Evolutionary conservation across 2,329 filamentous ascomycete genomes (phyloP).

Genomic region (Escovopsis sp.): DNA sequence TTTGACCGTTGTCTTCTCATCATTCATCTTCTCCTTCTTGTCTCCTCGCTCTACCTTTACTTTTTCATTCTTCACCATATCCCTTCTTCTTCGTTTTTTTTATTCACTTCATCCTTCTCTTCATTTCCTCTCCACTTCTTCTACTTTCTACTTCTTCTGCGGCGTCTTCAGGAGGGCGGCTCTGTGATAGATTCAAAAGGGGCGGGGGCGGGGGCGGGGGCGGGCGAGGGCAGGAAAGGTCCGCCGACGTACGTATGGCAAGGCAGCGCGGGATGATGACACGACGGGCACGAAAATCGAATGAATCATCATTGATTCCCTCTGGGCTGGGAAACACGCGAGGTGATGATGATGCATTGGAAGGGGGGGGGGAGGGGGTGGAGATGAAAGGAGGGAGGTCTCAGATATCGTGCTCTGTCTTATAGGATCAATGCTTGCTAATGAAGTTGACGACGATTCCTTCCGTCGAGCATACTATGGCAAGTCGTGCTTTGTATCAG

Average conservation of each 20-base stretch:
- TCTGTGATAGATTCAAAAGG: constrained; percentile 3
- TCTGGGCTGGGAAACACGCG: too few relatives aligned
- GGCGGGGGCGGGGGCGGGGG: neutral
- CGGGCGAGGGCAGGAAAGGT: neutral
- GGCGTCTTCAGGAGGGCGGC: constrained; percentile 3
- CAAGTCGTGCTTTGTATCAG: too few relatives aligned
- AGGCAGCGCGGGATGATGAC: constrained; percentile 4
- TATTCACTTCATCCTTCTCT: neutral
- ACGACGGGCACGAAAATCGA: constrained; percentile 3
- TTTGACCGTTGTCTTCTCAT: neutral
- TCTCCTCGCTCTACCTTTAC: too few relatives aligned
- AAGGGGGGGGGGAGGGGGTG: too few relatives aligned
- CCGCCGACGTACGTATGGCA: neutral
- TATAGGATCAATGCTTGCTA: too few relatives aligned
- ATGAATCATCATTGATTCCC: too few relatives aligned
- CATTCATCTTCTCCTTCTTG: neutral
- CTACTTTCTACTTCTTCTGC: constrained; percentile 54
- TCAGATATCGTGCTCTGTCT: too few relatives aligned
- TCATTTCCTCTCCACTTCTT: constrained; percentile 15
- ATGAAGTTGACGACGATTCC: too few relatives aligned
- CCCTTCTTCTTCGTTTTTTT: neutral
- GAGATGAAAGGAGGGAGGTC: too few relatives aligned
- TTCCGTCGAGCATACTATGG: too few relatives aligned
- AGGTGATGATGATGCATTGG: too few relatives aligned
- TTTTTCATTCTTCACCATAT: neutral